phyloP scores from a whole-genome alignment of 495 filamentous ascomycete species.

The Tuber aestivum region DNA sequence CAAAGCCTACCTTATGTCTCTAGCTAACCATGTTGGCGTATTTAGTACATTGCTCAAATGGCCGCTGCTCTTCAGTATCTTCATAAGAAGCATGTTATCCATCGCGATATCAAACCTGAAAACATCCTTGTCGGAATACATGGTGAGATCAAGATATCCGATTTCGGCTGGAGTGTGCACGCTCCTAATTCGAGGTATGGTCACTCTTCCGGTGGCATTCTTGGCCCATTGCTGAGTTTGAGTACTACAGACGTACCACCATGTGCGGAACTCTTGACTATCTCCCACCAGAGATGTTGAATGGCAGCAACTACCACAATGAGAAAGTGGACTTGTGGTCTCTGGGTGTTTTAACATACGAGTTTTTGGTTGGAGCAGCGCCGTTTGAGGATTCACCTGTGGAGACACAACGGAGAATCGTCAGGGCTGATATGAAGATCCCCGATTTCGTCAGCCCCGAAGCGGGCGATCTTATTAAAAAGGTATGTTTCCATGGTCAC shows the following conservation, averaged over 20 bases:
- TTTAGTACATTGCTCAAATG: conserved; percentile 98
- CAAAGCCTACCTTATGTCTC: background rate
- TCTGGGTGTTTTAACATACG: conserved; percentile 89
- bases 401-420: conserved; percentile 90
- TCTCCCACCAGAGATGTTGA: conserved; percentile 95
- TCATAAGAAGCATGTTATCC: conserved; percentile 97
- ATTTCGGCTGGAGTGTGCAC: conserved; percentile 98
- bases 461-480: conserved; percentile 86
- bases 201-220: background rate
- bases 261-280: conserved; percentile 98
- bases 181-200: conserved; percentile 75
- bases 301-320: conserved; percentile 75
- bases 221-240: conserved; percentile 4
- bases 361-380: conserved; percentile 91
- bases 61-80: conserved; percentile 83
- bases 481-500: conserved; percentile 50
- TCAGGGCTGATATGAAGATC: conserved; percentile 83
- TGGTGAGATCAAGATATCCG: conserved; percentile 96
- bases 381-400: conserved; percentile 93
- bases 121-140: conserved; percentile 97
- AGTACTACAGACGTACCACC: conserved; percentile 57
- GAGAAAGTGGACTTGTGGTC: conserved; percentile 97
- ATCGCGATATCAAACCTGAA: conserved; percentile 97
- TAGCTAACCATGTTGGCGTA: conserved; percentile 2
- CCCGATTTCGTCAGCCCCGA: conserved; percentile 86